Percentiles rank a stretch among this genome's conserved stretches.
These are phyloP conservation scores for Tricholoma furcatifolium DNA, from an alignment of 768 basidiomycete species.

Conservation along the genomic window DNA sequence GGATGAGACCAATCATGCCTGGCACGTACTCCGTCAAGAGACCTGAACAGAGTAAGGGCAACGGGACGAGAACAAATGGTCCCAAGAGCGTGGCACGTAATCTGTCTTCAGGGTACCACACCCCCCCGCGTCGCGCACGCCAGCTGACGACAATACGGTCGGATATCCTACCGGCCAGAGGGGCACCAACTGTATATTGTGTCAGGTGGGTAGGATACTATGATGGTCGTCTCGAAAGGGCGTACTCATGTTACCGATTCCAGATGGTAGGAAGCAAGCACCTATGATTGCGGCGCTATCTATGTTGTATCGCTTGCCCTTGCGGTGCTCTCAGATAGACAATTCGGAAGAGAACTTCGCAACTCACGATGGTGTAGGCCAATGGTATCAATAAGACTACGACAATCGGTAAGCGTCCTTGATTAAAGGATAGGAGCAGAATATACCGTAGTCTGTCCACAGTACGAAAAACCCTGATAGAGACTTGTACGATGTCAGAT, in stretches of 20 bases:
- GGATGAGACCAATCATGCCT: constrained; percentile 46
- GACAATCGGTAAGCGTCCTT: constrained; percentile 25
- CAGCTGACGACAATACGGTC: constrained; percentile 51
- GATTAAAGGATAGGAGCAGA: constrained; percentile 6
- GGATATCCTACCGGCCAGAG: constrained; percentile 56
- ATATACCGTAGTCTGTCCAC: constrained; percentile 41
- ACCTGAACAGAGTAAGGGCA: constrained; percentile 49
- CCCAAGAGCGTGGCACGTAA: constrained; percentile 51
- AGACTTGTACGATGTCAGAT: constrained; percentile 19
- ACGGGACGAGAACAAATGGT: constrained; percentile 47
- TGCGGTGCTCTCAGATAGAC: background rate
- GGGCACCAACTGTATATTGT: constrained; percentile 49
- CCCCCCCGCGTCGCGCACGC: constrained; percentile 47
- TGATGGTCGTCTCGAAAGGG: constrained; percentile 4
- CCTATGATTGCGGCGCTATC: constrained; percentile 57
- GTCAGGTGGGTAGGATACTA: background rate
- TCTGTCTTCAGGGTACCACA: constrained; percentile 71
- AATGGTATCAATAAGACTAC: constrained; percentile 57
- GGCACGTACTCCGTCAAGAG: constrained; percentile 49
- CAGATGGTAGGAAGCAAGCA: constrained; percentile 58
- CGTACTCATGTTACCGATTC: constrained; percentile 58
- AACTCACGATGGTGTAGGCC: constrained; percentile 62
- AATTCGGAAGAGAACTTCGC: background rate
- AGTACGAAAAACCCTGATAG: constrained; percentile 29
- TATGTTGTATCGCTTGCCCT: constrained; percentile 61